phyloP scores from a whole-genome alignment of 768 basidiomycete species.

The Rhizopogon salebrosus region DNA sequence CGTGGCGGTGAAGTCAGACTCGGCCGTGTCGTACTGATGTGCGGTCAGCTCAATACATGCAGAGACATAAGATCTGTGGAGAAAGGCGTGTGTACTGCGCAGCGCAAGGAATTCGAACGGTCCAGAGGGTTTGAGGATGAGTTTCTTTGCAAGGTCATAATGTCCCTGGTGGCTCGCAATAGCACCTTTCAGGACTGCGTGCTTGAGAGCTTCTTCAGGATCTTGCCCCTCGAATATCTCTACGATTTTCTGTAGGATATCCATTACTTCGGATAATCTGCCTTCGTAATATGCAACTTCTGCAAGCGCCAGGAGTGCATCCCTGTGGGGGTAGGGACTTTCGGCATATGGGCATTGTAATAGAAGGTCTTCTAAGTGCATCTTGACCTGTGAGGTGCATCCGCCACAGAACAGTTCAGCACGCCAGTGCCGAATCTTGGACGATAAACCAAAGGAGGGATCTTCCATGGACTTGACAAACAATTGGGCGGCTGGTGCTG shows the following conservation, averaged over 20 bases:
- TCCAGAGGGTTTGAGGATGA: not conserved
- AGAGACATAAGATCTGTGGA: not conserved
- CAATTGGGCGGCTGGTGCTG: too few species aligned
- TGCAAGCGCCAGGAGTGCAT: not conserved
- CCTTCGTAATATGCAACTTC: not conserved
- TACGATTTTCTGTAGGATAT: not conserved
- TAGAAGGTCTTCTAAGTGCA: too few species aligned
- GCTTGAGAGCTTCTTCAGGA: not conserved
- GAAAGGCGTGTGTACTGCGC: not conserved
- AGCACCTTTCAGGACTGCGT: not conserved
- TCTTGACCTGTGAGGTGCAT: too few species aligned
- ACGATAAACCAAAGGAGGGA: too few species aligned
- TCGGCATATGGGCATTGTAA: too few species aligned
- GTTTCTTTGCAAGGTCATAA: not conserved
- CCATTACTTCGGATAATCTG: not conserved
- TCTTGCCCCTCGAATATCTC: not conserved
- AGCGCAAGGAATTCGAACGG: not conserved
- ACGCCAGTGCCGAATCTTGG: too few species aligned
- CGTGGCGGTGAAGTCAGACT: not conserved
- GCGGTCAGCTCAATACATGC: not conserved
- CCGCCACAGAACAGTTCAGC: too few species aligned
- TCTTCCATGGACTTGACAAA: too few species aligned
- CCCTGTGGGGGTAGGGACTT: too few species aligned
- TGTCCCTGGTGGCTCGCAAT: not conserved
- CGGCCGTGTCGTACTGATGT: not conserved